phyloP scores from a whole-genome alignment of 2,329 filamentous ascomycete genomes.

The Geosmithia putterillii region DNA sequence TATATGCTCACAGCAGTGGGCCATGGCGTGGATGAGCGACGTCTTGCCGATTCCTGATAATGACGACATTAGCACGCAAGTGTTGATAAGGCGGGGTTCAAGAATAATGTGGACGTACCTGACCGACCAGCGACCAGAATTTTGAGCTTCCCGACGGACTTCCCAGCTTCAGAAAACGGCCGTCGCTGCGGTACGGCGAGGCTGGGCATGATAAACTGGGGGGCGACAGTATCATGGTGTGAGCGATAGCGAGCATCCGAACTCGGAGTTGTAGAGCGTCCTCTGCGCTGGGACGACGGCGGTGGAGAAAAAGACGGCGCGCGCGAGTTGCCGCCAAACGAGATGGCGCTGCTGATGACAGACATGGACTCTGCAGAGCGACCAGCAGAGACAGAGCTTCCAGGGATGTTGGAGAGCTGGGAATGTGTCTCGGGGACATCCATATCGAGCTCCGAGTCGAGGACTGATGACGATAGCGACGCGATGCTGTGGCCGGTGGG shows the following conservation, averaged over 20 bases:
- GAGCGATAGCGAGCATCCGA: background rate
- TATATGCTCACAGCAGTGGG: conserved; percentile 80
- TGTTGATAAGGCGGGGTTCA: background rate
- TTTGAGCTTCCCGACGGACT: conserved; percentile 74
- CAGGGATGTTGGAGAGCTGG: conserved; percentile 12
- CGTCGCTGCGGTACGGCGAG: conserved; percentile 80
- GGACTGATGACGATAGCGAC: conserved; percentile 4
- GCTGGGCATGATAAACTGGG: conserved; percentile 96
- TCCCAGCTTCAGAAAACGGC: conserved; percentile 82
- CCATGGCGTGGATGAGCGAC: conserved; percentile 76
- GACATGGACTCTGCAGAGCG: conserved; percentile 16
- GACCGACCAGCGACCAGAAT: conserved; percentile 73
- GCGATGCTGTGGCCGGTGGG: conserved; percentile 4
- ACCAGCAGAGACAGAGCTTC: conserved; percentile 10
- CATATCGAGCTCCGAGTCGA: conserved; percentile 2
- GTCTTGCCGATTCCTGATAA: conserved; percentile 79
- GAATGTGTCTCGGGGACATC: conserved; percentile 8
- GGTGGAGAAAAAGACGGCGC: conserved; percentile 21
- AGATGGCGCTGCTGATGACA: conserved; percentile 34
- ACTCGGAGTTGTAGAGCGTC: conserved; percentile 4
- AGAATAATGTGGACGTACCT: conserved; percentile 34
- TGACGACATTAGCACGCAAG: background rate
- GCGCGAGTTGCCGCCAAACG: conserved; percentile 36
- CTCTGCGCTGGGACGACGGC: too few relatives aligned
- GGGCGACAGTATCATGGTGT: conserved; percentile 21